Conservation (phyloP, 148 eudicot genomes). For the Chenopodium album region DNA sequence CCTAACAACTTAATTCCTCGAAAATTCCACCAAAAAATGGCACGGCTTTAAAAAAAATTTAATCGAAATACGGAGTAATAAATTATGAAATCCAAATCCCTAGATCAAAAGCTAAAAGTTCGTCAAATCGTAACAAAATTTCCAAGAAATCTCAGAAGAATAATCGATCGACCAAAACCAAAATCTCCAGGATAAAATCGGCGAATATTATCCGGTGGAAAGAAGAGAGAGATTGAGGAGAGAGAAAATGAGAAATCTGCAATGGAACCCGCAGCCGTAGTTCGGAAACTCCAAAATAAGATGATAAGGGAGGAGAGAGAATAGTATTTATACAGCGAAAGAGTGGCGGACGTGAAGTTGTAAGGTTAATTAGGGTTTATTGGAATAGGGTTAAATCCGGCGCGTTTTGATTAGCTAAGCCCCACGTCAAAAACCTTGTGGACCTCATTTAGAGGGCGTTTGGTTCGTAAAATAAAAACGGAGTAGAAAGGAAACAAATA, state of each 20-base stretch:
- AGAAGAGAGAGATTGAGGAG: background rate
- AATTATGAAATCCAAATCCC: slow-evolving; percentile 5
- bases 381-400: slow-evolving; percentile 13
- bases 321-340: background rate
- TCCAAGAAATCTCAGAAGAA: background rate
- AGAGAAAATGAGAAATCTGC: background rate
- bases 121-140: background rate
- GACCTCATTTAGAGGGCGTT: too few species aligned
- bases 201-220: background rate
- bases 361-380: slow-evolving; percentile 21
- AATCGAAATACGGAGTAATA: background rate
- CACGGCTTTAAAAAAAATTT: background rate
- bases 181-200: background rate
- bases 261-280: background rate
- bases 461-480: too few species aligned
- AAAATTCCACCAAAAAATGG: background rate
- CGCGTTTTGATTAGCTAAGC: slow-evolving; percentile 1
- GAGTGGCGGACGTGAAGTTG: slow-evolving; percentile 22
- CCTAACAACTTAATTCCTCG: background rate
- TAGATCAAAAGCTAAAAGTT: background rate
- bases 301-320: background rate
- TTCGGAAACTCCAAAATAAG: background rate
- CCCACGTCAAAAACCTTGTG: background rate
- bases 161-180: background rate
- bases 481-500: too few species aligned